A percentile compares a stretch with the other conserved stretches of the same genome.
Evolutionary conservation across 345 rosid genomes (phyloP).

Genomic region (Mallotus nudiflorus): DNA sequence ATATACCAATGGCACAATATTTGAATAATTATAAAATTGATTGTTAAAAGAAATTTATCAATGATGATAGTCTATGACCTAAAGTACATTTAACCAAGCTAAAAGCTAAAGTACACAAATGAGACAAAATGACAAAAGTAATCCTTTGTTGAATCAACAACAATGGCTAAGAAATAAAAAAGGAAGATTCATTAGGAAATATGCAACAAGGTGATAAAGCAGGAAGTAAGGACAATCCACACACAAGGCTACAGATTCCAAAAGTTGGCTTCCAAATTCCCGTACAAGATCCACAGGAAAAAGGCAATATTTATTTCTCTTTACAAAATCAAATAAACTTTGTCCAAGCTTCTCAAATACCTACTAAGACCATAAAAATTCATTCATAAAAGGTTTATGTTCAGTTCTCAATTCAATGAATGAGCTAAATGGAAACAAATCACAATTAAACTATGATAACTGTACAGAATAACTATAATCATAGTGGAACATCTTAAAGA

Average conservation of each 20-base stretch:
- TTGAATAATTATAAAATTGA: no score
- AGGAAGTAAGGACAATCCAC: slow-evolving; percentile 23
- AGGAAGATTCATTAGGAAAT: slow-evolving; percentile 1
- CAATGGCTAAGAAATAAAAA: slow-evolving; percentile 6
- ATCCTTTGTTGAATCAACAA: slow-evolving; percentile 22
- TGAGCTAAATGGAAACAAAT: slow-evolving; percentile 31
- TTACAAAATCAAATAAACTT: slow-evolving; percentile 33
- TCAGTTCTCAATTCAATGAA: slow-evolving; percentile 44
- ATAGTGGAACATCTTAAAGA: slow-evolving; percentile 2
- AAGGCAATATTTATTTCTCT: slow-evolving; percentile 35
- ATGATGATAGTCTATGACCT: no score
- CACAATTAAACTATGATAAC: slow-evolving; percentile 12
- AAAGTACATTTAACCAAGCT: no score
- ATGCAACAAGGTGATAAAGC: slow-evolving; percentile 5
- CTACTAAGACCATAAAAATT: slow-evolving; percentile 43
- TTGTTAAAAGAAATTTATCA: no score
- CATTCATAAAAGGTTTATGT: slow-evolving; percentile 57
- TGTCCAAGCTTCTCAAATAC: slow-evolving; percentile 38
- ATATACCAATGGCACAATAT: no score
- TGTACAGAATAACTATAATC: slow-evolving; percentile 1
- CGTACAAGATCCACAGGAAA: slow-evolving; percentile 36
- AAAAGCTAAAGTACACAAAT: no score
- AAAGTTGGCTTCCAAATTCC: slow-evolving; percentile 38
- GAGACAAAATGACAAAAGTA: not conserved
- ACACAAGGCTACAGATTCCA: slow-evolving; percentile 37